Evolutionary conservation across 2,329 filamentous ascomycete genomes (phyloP), one percentile per base, ranked within the genome.

Genomic region (Ceratocystis variospora): DNA sequence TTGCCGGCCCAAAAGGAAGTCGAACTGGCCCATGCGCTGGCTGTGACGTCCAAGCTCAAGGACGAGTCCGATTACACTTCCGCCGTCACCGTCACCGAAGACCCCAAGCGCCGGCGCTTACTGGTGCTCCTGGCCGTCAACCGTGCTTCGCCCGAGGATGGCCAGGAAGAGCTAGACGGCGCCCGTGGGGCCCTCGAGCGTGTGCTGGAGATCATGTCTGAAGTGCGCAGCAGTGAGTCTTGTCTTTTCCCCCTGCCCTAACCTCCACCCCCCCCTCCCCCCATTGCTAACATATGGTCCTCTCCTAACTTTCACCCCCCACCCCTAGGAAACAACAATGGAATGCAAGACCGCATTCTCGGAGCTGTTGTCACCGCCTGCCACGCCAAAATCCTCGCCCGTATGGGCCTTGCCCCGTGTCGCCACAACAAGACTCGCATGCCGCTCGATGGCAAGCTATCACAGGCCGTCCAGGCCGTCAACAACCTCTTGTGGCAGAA

Each of bases 401-500:
- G 66, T 15, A 67, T 67, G 66, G 66, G 66, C 25, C 33, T 67
- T n/a, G 66, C 66, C 2, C 62, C 62, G 12, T 67, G 66, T 63
- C 62, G 66, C 8, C 66, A 67, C 46, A 67, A 67, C 45, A 67
- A 67, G 66, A 67, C 66, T 7, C 66, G 66, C 55, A 67, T 64
- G 66, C 62, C 62, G 19, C 62, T 67, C 10, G 66, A 67, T 45
- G 55, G 55, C 31, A 67, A 67, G 62, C 66, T 67, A 15, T 64
- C 63, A 4, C 62, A 67, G 31, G 66, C 62, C 17, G 66, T 67
- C 10, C 53, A 64, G 44, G 66, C 66, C 12, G 66, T 67, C 66
- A 67, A 61, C 48, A 44, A 28, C 22, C 62, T 67, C 5, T 33
- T 62, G 33, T 67, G 62, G 62, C 62, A 67, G 50, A 61, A 57